Conservation (phyloP, 495 filamentous ascomycete species). For the Aspergillus affinis region DNA sequence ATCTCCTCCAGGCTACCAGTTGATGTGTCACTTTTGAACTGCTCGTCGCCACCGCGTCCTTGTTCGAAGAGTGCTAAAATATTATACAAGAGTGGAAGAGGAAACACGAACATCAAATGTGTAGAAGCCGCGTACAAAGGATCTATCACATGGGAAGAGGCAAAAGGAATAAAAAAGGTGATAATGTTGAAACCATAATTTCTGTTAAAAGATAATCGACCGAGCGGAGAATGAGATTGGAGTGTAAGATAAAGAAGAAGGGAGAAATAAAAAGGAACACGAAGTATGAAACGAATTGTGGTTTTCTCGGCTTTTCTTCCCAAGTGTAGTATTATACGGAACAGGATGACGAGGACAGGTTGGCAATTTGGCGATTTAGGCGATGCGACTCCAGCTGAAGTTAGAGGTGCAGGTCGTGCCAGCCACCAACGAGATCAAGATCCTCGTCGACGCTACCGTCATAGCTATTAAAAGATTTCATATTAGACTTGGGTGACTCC, state of each 20-base stretch:
- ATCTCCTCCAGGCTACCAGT: constrained; percentile 9
- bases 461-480: constrained; percentile 29
- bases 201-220: background rate
- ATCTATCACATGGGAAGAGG: background rate
- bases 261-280: background rate
- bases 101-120: constrained; percentile 16
- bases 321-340: constrained; percentile 7
- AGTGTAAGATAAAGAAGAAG: constrained; percentile 12
- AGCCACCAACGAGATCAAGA: constrained; percentile 87
- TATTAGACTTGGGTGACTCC: constrained; percentile 30
- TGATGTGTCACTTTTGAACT: constrained; percentile 24
- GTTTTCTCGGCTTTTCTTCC: constrained; percentile 7
- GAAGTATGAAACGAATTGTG: background rate
- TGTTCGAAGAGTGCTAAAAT: constrained; percentile 15
- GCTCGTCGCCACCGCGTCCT: constrained; percentile 20
- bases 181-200: constrained; percentile 1
- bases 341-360: constrained; percentile 6
- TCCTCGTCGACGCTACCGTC: constrained; percentile 68
- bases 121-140: constrained; percentile 9
- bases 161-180: constrained; percentile 1
- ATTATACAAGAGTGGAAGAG: constrained; percentile 28
- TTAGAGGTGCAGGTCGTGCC: constrained; percentile 64
- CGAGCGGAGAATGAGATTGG: constrained; percentile 1
- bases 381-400: constrained; percentile 3
- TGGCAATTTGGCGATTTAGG: background rate